A percentile compares a stretch with the other conserved stretches of the same genome.
Evolutionary conservation across 2,329 filamentous ascomycete species (phyloP).

Genomic region (Cladosporium velox): DNA sequence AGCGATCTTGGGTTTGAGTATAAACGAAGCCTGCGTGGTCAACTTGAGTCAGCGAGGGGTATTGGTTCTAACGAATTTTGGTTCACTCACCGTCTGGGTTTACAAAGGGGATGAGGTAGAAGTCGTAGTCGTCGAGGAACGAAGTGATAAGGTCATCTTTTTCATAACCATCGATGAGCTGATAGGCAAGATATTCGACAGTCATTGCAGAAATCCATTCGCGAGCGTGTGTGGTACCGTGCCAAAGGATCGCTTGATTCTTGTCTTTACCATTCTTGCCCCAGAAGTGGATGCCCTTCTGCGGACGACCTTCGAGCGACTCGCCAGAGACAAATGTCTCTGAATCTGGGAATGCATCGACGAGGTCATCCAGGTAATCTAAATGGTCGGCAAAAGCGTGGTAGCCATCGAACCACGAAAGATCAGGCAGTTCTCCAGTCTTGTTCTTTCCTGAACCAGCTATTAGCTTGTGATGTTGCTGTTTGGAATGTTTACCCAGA

Average conservation of each 20-base stretch:
- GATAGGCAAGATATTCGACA: constrained; percentile 31
- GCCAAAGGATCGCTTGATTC: constrained; percentile 30
- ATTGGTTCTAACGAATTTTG: not conserved
- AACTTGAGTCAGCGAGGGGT: not conserved
- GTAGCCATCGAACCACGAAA: constrained; percentile 30
- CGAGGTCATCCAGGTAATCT: constrained; percentile 29
- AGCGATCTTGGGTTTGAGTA: constrained; percentile 57
- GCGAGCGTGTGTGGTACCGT: constrained; percentile 28
- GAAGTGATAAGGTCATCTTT: constrained; percentile 23
- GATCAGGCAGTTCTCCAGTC: constrained; percentile 22
- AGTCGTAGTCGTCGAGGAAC: constrained; percentile 28
- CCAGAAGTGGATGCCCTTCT: constrained; percentile 30
- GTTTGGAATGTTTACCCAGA: not conserved
- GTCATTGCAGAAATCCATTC: constrained; percentile 34
- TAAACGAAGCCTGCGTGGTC: constrained; percentile 53
- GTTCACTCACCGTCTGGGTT: constrained; percentile 31
- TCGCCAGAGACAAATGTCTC: constrained; percentile 27
- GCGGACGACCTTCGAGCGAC: constrained; percentile 29
- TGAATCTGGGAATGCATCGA: constrained; percentile 29
- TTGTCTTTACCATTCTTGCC: constrained; percentile 26
- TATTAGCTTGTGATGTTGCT: not conserved
- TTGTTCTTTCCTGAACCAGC: constrained; percentile 20
- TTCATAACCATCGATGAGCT: constrained; percentile 29
- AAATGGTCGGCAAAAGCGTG: constrained; percentile 31
- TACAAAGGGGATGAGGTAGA: constrained; percentile 31